Base-by-base conservation (phyloP, 2,329 filamentous ascomycete genomes). In the Epichloe gansuensis region DNA sequence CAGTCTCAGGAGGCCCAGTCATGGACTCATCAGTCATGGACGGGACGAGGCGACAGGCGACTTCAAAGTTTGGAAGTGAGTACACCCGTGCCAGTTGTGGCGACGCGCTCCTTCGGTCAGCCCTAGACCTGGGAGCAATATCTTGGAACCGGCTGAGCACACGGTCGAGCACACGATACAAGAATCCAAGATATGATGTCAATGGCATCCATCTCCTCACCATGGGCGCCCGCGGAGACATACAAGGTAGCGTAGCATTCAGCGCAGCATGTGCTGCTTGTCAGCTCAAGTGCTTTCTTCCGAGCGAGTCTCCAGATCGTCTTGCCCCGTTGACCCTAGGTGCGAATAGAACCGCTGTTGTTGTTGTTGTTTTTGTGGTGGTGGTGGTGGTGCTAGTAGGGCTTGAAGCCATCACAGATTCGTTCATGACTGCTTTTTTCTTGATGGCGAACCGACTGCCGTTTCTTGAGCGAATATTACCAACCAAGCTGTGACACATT, bases 1-100 rank as follows among this genome's bases (percentile, higher is more conserved):
- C 45, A 45, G 23, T 43, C 49, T 51, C 49, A 51, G 49, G 49
- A 51, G 49, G 49, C 42, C 46, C 13, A 46, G 50, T 52, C 50
- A 52, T 31, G 27, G 27, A 9, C 27, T 31, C 27, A n/a, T 21
- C 17, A n/a, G 41, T 23, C 41, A 44, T 11, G 13, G n/a, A 39
- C 13, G 31, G 34, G 9, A 21, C 42, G 17, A 46, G 49, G 34
- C 34, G 38, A 47, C 42, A 45, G 21, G 41, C 47, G 47, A 42
- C 47, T 17, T 21, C 17, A 21, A 21, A 21, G 17, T 21, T 9
- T 7, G 15, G 31, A 8, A 41, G 47, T 50, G 47, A 50, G 39
- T 21, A 43, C 47, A 50, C 49, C 43, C 42, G 49, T 51, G 49
- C 35, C 25, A 21, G 35, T n/a, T 25, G 34, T 27, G 34, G 23